Conservation (phyloP, 2,329 filamentous ascomycete species). For the Microdochium trichocladiopsis region DNA sequence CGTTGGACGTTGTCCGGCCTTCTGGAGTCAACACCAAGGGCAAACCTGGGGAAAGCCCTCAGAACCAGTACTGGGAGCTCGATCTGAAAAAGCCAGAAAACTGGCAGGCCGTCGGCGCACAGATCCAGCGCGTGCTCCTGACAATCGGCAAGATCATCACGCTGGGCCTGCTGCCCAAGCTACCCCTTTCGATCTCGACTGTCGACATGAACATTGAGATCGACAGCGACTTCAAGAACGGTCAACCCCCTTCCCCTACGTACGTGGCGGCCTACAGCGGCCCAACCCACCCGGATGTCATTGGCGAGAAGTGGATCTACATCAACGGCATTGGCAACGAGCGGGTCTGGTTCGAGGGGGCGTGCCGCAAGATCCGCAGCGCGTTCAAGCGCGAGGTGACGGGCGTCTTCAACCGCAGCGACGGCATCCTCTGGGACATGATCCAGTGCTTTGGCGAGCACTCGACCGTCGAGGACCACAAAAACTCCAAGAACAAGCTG, state of each 20-base stretch:
- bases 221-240: background rate
- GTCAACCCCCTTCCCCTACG: background rate
- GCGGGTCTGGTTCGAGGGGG: background rate
- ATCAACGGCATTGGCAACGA: slow-evolving; percentile 1
- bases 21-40: background rate
- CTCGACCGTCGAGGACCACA: background rate
- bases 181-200: background rate
- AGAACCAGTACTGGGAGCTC: background rate
- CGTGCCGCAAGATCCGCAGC: background rate
- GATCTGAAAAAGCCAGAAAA: background rate
- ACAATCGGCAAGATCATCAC: background rate
- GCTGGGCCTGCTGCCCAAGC: background rate
- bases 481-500: background rate
- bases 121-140: background rate
- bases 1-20: background rate
- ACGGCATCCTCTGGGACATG: slow-evolving; percentile 9
- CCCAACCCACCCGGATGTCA: no score
- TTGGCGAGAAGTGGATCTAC: background rate
- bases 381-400: slow-evolving; percentile 5
- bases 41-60: background rate
- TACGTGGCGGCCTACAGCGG: background rate
- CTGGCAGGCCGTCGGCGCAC: background rate
- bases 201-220: background rate
- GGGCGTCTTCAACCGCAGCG: slow-evolving; percentile 7
- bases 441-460: slow-evolving; percentile 4